A percentile compares a stretch with the other conserved stretches of the same genome.
phyloP scores from a whole-genome alignment of 345 rosid genomes.

The Syzygium jambos region DNA sequence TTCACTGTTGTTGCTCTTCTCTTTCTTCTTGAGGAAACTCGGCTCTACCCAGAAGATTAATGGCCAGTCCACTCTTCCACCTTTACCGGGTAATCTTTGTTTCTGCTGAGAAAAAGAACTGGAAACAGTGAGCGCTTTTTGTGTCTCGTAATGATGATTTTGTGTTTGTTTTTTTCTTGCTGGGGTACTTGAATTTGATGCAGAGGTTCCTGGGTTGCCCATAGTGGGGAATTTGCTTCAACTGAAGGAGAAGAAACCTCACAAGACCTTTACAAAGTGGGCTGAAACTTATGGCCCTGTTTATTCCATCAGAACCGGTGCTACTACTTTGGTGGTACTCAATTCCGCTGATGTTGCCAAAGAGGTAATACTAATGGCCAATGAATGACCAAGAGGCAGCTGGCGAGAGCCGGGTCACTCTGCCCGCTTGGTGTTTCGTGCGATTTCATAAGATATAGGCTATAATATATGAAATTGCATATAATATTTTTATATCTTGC shows the following conservation, averaged over 20 bases:
- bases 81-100: background rate
- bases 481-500: background rate
- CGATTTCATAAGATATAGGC: background rate
- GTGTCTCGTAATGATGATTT: background rate
- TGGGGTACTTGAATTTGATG: background rate
- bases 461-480: background rate
- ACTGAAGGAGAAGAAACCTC: slow-evolving; percentile 84
- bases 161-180: background rate
- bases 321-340: slow-evolving; percentile 57
- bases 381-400: background rate
- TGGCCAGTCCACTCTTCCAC: background rate
- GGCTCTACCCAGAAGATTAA: background rate
- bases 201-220: slow-evolving; percentile 79
- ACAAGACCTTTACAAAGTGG: slow-evolving; percentile 71
- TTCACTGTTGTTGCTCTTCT: background rate
- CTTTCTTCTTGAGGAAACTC: background rate
- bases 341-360: slow-evolving; percentile 57
- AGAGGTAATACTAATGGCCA: slow-evolving; percentile 37
- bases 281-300: slow-evolving; percentile 76
- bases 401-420: background rate
- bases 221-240: slow-evolving; percentile 79
- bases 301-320: slow-evolving; percentile 69
- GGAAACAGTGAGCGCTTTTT: background rate
- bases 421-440: background rate
- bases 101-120: background rate